Evolutionary conservation across 768 basidiomycete genomes (phyloP), one percentile per base, ranked within the genome.

Genomic region (Butyriboletus loyo): DNA sequence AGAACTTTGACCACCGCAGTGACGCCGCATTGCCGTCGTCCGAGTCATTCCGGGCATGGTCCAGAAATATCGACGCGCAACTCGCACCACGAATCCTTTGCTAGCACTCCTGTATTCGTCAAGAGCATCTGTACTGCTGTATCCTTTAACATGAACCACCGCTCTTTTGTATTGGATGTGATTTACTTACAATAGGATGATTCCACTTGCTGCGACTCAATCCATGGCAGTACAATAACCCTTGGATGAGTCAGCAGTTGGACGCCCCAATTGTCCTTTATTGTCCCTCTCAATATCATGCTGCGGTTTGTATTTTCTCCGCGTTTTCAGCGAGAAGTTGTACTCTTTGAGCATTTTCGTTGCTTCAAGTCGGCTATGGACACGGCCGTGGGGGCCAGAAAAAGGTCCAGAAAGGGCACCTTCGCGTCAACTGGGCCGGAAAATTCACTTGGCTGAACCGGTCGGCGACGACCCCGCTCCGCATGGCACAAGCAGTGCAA

Each of bases 401-500:
- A 47, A 27, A 13, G n/a, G 38, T 17, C 41, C 10, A 37, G 25
- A 40, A 34, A 45, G 19, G 19, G 41, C 28, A 31, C 45, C 8
- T 46, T 25, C 17, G 5, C 15, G 28, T 31, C 47, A 22, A 14
- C 10, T 3, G 34, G 39, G n/a, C 44, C 40, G 46, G 52, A 44
- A 46, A 52, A 41, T 49, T 45, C 30, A 17, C 30, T 32, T 38
- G 46, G 39, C 50, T 48, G 31, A 43, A 43, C 52, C 48, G 41
- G 53, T 45, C 45, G 35, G 49, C 40, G 51, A 37, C 38, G 22
- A 19, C 21, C 48, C 39, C 44, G 39, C 7, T 50, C 54, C 56
- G 53, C 60, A 50, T 59, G 64, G 60, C 40, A 53, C 50, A 59
- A 55, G 66, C 66, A 22, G 66, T 66, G 66, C 66, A 58, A 39